phyloP scores from a whole-genome alignment of 345 rosid genomes.

The Brassica juncea region DNA sequence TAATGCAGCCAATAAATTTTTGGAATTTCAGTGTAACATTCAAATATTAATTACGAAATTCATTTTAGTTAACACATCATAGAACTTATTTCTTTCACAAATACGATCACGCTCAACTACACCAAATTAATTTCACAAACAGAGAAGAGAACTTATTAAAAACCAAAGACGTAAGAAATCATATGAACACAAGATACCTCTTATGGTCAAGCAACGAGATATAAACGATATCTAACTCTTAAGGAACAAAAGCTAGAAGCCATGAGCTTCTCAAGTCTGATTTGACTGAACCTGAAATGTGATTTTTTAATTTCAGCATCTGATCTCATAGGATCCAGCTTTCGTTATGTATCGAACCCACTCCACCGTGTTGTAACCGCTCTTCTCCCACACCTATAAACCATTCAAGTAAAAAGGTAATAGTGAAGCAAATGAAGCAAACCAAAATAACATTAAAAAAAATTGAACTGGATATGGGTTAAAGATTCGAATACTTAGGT shows the following conservation, averaged over 20 bases:
- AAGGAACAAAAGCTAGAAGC: conserved; percentile 29
- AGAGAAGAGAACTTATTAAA: background rate
- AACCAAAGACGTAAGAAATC: conserved; percentile 14
- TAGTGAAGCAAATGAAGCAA: background rate
- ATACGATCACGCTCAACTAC: conserved; percentile 19
- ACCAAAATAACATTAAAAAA: background rate
- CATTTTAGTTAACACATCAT: background rate
- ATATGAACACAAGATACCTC: conserved; percentile 11
- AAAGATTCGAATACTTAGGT: background rate
- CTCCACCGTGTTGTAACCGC: conserved; percentile 96
- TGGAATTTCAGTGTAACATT: background rate
- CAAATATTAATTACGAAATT: too few species aligned
- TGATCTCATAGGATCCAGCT: conserved; percentile 97
- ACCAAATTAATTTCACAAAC: conserved; percentile 20
- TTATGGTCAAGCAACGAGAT: conserved; percentile 3
- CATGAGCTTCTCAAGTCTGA: conserved; percentile 12
- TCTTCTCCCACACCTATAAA: conserved; percentile 97
- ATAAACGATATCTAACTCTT: conserved; percentile 12
- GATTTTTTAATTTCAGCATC: conserved; percentile 55
- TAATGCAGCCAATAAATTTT: background rate
- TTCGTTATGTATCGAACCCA: conserved; percentile 98
- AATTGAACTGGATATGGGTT: background rate
- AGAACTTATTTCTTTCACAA: conserved; percentile 7
- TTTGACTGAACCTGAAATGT: conserved; percentile 20
- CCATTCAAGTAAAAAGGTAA: background rate